Conservation (phyloP, 768 basidiomycete genomes). For the Boletus speciosus region DNA sequence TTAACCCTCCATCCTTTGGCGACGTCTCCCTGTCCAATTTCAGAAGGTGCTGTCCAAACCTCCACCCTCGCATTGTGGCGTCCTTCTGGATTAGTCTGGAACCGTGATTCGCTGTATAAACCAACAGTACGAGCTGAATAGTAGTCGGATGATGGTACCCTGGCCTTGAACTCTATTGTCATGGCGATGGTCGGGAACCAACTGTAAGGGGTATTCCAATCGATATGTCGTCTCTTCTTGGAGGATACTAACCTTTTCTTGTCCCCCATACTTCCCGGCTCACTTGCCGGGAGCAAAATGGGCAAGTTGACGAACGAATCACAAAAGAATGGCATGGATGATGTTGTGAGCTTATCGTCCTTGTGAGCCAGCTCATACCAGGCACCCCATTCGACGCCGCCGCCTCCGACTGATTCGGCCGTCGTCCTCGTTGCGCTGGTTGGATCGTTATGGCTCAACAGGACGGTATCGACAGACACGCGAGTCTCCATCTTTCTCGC, state of each 20-base stretch:
- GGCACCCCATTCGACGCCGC: constrained; percentile 54
- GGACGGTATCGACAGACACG: constrained; percentile 40
- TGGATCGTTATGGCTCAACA: constrained; percentile 38
- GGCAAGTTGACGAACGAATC: constrained; percentile 51
- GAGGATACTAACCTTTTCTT: constrained; percentile 12
- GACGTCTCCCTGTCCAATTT: constrained; percentile 45
- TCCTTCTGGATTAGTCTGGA: constrained; percentile 50
- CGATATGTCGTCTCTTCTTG: background rate
- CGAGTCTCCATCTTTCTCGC: constrained; percentile 34
- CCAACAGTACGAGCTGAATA: constrained; percentile 55
- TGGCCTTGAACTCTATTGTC: constrained; percentile 60
- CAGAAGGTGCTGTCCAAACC: constrained; percentile 62
- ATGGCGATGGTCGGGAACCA: constrained; percentile 66
- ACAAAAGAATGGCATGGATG: constrained; percentile 53
- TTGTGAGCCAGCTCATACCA: constrained; percentile 47
- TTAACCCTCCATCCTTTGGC: constrained; percentile 53
- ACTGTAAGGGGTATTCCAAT: constrained; percentile 26
- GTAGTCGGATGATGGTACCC: constrained; percentile 44
- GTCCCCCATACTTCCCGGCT: constrained; percentile 31
- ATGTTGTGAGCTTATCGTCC: constrained; percentile 45
- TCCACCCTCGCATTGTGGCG: constrained; percentile 60
- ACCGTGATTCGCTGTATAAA: constrained; percentile 49
- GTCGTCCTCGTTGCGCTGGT: constrained; percentile 38
- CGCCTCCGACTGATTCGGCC: constrained; percentile 45
- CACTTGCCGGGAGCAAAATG: constrained; percentile 43